Conservation (phyloP, 352 stramenopile species). For the Pythium brachiatum region DNA sequence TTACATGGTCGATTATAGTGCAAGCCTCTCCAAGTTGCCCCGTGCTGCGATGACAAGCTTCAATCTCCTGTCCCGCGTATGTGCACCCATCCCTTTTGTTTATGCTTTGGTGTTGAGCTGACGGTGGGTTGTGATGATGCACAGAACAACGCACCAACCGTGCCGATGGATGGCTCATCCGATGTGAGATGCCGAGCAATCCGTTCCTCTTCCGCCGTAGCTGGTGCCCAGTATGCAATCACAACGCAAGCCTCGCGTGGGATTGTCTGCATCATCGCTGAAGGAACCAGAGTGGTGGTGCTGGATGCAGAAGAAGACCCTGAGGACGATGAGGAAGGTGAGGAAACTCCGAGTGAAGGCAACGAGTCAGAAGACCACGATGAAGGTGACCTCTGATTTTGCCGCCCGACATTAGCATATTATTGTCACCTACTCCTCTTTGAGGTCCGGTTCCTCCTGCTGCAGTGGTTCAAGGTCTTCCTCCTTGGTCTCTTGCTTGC, state of each 20-base stretch:
- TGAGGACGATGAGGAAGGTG: slow-evolving; percentile 35
- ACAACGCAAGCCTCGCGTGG: slow-evolving; percentile 52
- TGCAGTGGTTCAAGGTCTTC: background rate
- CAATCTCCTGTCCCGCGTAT: background rate
- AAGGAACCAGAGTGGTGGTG: slow-evolving; percentile 37
- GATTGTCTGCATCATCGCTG: slow-evolving; percentile 43
- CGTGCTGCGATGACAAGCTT: background rate
- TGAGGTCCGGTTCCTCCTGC: background rate
- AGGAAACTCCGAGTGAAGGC: slow-evolving; percentile 2
- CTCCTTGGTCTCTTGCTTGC: background rate
- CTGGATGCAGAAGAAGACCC: slow-evolving; percentile 62
- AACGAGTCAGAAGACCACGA: slow-evolving; percentile 31
- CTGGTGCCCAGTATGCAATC: slow-evolving; percentile 9
- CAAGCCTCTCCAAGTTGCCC: background rate
- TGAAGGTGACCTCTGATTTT: slow-evolving; percentile 24
- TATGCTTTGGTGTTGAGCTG: background rate
- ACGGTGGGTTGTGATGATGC: background rate
- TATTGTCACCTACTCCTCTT: background rate
- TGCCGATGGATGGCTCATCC: background rate
- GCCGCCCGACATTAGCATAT: background rate
- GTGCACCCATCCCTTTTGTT: background rate
- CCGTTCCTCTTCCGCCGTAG: background rate
- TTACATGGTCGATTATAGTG: background rate
- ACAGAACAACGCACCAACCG: background rate
- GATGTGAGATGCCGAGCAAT: background rate